Base-by-base conservation (phyloP, 208 protist species). In the Crithidia mellificae region DNA sequence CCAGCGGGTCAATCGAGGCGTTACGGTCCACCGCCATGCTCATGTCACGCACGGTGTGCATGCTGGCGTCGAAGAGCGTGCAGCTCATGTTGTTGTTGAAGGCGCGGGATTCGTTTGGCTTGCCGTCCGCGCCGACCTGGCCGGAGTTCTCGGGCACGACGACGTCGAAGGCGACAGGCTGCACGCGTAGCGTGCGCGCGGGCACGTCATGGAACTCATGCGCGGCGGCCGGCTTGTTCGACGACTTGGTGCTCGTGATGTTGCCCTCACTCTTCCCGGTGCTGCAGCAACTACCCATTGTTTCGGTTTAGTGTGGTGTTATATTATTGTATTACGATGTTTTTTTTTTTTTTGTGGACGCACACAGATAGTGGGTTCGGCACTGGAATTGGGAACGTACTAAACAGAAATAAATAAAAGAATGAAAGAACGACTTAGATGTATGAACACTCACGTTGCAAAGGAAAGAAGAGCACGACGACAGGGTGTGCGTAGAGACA, bases 1-100 rank as follows among this genome's bases (percentile, higher is more conserved):
- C 59, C 36, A 68, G 51, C 1, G 55, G 63, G 32, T 63, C 61
- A 49, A 63, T 61, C 50, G 34, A 38, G 55, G 19, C 36, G 51
- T 50, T 69, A 32, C 56, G 49, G 39, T 64, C 64, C 19, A 38
- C 30, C 2, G 57, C 36, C 15, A 81, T 61, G 64, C 72, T 83
- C 17, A 30, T 54, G 49, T 88, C 83, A n/a, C 79, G 78, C 39
- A 83, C 49, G 9, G 85, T 87, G 77, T 84, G 67, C 63, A 92
- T 75, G 59, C 74, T 88, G 43, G 73, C 74, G 22, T 88, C 71
- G 20, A 84, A 77, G 14, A 63, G 61, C 11, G 69, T 72, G 32
- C 74, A 54, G 62, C 72, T 74, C 47, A 64, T 47, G 65, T 74
- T 68, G 65, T 74, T 68, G 38, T 55, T 50, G 39, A 43, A n/a